These are phyloP conservation scores for Solidago caesia DNA, from an alignment of 129 eudicot species.

Conservation along the genomic window DNA sequence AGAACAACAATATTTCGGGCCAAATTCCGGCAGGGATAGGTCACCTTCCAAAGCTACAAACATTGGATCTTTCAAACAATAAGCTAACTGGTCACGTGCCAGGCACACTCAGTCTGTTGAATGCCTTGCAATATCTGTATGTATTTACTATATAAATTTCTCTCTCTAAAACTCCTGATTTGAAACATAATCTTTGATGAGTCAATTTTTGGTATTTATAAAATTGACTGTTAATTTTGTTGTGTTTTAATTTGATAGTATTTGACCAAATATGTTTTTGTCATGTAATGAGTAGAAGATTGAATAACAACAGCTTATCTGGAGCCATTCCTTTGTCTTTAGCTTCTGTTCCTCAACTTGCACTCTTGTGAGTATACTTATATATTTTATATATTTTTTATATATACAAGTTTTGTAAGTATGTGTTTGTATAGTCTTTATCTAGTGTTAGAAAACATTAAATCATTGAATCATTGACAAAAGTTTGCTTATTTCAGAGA, in stretches of 20 bases:
- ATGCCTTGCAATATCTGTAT: conserved; percentile 77
- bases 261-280: conserved; percentile 40
- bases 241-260: conserved; percentile 29
- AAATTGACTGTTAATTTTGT: conserved; percentile 24
- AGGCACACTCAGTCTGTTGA: conserved; percentile 61
- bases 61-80: conserved; percentile 89
- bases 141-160: conserved; percentile 20
- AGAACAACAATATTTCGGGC: conserved; percentile 85
- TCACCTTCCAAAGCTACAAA: conserved; percentile 63
- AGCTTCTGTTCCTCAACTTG: conserved; percentile 77
- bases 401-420: too few species aligned
- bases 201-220: conserved; percentile 29
- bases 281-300: conserved; percentile 71
- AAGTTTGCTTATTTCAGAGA: conserved; percentile 57
- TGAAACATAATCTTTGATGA: conserved; percentile 24
- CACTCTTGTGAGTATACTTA: conserved; percentile 78
- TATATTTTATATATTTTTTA: not conserved
- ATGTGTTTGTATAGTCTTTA: conserved; percentile 29
- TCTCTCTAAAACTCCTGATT: conserved; percentile 34
- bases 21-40: conserved; percentile 73
- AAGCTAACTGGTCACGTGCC: conserved; percentile 72
- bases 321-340: conserved; percentile 82
- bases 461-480: conserved; percentile 30
- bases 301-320: conserved; percentile 92
- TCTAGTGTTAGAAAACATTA: conserved; percentile 20